Base-by-base conservation (phyloP, 768 basidiomycete species). In the Exsudoporus frostii region DNA sequence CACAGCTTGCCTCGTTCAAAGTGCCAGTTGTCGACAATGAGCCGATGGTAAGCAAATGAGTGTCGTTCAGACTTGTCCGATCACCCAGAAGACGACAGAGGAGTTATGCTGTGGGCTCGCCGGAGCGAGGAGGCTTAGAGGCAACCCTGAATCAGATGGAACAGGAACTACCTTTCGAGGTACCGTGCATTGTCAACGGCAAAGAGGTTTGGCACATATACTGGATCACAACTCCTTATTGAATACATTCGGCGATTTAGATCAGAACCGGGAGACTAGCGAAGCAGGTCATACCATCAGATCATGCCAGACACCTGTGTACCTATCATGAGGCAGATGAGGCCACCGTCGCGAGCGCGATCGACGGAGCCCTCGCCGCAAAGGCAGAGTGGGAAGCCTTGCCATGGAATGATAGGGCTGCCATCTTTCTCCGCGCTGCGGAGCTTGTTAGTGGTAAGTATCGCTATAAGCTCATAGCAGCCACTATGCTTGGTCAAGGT, bases 381-480 rank as follows among this genome's bases (percentile, higher is more conserved):
- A 96, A 94, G 71, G 74, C 74, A 15, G 83, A 81, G 46, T 99
- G 97, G 97, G 97, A 98, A 75, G 78, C 80, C 44, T 75, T 98
- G 79, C 94, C 96, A 0, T 99, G 95, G 96, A 87, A 81, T 66
- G 97, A 99, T 70, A 84, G 95, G 33, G 97, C 97, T 2, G 92
- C 97, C 36, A 96, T 99, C 72, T 99, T 98, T 77, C 79, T 99
- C 59, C 97, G 96, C 71, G 97, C 97, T 5, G 97, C 97, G 22
- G 97, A 99, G 70, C 84, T 99, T 46, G 83, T 93, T 52, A 86
- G 90, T 65, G 92, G 91, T 50, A 99, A 98, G 79, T 97, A 98
- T 70, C 80, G 97, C 58, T 96, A 95, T 76, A 87, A 88, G 74
- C 77, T 99, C 43, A 79, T 98, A 74, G 97, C 97, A 38, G 94